These are phyloP conservation scores for Luvunga scandens DNA, from an alignment of 345 rosid genomes.

Conservation along the genomic window DNA sequence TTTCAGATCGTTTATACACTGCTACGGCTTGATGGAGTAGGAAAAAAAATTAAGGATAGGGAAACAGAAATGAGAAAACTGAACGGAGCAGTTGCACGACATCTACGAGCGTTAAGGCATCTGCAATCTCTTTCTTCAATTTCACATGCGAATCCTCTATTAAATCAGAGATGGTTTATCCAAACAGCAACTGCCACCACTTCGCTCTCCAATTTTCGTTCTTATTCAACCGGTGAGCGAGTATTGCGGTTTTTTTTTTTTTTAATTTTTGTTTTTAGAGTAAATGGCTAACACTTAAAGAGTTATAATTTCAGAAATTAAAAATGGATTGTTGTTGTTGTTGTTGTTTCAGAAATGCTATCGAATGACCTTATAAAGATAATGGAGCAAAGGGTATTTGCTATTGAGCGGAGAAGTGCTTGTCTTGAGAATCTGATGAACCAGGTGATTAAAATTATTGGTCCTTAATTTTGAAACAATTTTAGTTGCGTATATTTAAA, in stretches of 20 bases:
- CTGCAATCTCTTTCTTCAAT: constrained; percentile 29
- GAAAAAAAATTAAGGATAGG: too few relatives aligned
- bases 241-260: neutral
- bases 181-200: constrained; percentile 12
- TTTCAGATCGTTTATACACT: too few relatives aligned
- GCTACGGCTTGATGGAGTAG: neutral
- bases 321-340: neutral
- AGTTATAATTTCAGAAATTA: neutral
- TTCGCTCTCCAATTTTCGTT: constrained; percentile 26
- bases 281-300: neutral
- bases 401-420: constrained; percentile 61
- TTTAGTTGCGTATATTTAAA: neutral
- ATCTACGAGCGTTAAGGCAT: constrained; percentile 8
- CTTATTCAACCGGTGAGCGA: constrained; percentile 47
- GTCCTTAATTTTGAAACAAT: neutral
- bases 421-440: constrained; percentile 60
- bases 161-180: constrained; percentile 17
- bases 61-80: constrained; percentile 24
- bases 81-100: neutral
- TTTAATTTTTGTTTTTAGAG: neutral
- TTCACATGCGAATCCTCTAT: constrained; percentile 10
- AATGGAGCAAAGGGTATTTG: constrained; percentile 70
- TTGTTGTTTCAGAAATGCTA: constrained; percentile 40
- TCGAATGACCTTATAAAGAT: constrained; percentile 73
- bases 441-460: constrained; percentile 38